A percentile compares a stretch with the other conserved stretches of the same genome.
These are phyloP conservation scores for Bryum argenteum DNA, from an alignment of 225 moss, liverwort and hornwort genomes.

Conservation along the genomic window DNA sequence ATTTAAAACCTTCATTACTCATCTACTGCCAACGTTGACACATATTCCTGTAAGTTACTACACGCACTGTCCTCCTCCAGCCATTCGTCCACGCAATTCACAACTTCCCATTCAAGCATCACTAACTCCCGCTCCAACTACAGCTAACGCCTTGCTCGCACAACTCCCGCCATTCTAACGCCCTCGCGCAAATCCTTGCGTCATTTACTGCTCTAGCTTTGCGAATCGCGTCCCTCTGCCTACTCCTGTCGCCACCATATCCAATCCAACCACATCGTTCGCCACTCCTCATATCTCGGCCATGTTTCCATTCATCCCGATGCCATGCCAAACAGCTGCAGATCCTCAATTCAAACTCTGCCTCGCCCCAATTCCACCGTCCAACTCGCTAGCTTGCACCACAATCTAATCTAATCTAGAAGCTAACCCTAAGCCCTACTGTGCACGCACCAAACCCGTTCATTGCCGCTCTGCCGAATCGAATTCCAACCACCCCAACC, in stretches of 20 bases:
- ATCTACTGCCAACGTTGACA: too few relatives aligned
- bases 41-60: too few relatives aligned
- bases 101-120: too few relatives aligned
- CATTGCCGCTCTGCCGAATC: neutral
- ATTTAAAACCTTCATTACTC: neutral
- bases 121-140: neutral
- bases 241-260: neutral
- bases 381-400: neutral
- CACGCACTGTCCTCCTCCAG: neutral
- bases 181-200: neutral
- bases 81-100: neutral
- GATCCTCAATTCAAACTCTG: neutral
- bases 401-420: conserved; percentile 25
- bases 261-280: conserved; percentile 4
- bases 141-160: neutral
- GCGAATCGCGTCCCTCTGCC: neutral
- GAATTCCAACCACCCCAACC: neutral
- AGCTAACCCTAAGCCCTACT: neutral
- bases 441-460: neutral
- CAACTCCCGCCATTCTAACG: neutral
- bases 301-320: neutral
- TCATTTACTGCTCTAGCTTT: neutral
- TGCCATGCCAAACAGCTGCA: neutral
- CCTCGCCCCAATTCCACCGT: conserved; percentile 1
- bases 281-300: neutral